Conservation (phyloP, 2,329 filamentous ascomycete species). For the Tolypocladium tundrense region DNA sequence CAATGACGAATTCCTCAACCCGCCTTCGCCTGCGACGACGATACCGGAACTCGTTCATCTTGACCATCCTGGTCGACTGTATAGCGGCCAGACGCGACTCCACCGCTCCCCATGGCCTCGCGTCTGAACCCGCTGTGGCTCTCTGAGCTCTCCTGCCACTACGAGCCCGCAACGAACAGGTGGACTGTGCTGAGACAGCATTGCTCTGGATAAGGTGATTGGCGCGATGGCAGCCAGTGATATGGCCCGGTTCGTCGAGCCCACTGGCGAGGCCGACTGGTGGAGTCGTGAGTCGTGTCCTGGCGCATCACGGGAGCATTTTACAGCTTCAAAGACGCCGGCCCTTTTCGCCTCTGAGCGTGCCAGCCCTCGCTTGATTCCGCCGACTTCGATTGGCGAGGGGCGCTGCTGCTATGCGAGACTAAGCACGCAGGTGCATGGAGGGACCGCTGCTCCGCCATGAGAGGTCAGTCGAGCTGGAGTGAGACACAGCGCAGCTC, state of each 20-base stretch:
- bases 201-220: conserved; percentile 4
- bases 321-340: not conserved
- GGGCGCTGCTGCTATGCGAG: not conserved
- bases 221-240: conserved; percentile 5
- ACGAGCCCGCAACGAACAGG: not conserved
- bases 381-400: not conserved
- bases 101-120: not conserved
- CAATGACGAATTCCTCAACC: not conserved
- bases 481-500: not conserved
- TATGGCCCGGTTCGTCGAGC: conserved; percentile 1
- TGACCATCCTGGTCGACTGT: not conserved
- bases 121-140: not conserved
- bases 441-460: not conserved
- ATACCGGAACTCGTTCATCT: not conserved
- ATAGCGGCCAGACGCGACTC: not conserved
- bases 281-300: not conserved
- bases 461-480: not conserved
- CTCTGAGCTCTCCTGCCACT: not conserved
- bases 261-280: not conserved
- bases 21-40: not conserved
- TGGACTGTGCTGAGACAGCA: not conserved
- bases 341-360: not conserved
- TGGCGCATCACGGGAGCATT: not conserved
- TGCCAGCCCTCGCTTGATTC: not conserved
- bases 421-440: not conserved